A percentile compares a stretch with the other conserved stretches of the same genome.
Evolutionary conservation across 108 stramenopile species (phyloP).

Genomic region (Parietichytrium sp.): DNA sequence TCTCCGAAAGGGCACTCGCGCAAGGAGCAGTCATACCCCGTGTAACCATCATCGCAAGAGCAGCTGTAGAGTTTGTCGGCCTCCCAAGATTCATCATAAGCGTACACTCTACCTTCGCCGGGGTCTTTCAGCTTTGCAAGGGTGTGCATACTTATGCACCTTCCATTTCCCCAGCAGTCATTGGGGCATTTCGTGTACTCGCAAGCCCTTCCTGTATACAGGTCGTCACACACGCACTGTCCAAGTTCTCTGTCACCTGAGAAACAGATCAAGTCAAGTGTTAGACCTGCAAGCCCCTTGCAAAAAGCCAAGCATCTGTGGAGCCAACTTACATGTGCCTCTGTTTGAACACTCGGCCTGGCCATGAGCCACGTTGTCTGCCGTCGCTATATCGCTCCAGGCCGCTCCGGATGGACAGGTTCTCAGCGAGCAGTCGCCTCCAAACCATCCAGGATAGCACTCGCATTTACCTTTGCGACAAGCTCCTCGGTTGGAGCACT

Average conservation of each 20-base stretch:
- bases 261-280: too few relatives aligned
- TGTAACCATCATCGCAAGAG: slow-evolving; percentile 60
- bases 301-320: too few relatives aligned
- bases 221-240: slow-evolving; percentile 64
- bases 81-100: slow-evolving; percentile 54
- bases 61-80: slow-evolving; percentile 61
- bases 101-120: not conserved
- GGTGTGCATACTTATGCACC: slow-evolving; percentile 68
- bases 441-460: slow-evolving; percentile 57
- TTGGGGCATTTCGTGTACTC: slow-evolving; percentile 60
- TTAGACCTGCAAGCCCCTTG: too few relatives aligned
- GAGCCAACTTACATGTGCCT: too few relatives aligned
- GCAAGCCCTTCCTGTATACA: slow-evolving; percentile 66
- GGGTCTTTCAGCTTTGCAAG: too few relatives aligned
- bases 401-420: slow-evolving; percentile 63
- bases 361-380: slow-evolving; percentile 51
- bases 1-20: slow-evolving; percentile 60
- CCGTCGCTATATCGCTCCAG: slow-evolving; percentile 8
- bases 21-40: slow-evolving; percentile 62
- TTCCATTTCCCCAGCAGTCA: slow-evolving; percentile 65
- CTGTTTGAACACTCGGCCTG: slow-evolving; percentile 68
- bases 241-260: slow-evolving; percentile 62
- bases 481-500: slow-evolving; percentile 61
- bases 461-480: slow-evolving; percentile 51
- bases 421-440: slow-evolving; percentile 74